These are phyloP conservation scores for Rachicladosporium sp. DNA, from an alignment of 2,329 filamentous ascomycete genomes.

Conservation along the genomic window DNA sequence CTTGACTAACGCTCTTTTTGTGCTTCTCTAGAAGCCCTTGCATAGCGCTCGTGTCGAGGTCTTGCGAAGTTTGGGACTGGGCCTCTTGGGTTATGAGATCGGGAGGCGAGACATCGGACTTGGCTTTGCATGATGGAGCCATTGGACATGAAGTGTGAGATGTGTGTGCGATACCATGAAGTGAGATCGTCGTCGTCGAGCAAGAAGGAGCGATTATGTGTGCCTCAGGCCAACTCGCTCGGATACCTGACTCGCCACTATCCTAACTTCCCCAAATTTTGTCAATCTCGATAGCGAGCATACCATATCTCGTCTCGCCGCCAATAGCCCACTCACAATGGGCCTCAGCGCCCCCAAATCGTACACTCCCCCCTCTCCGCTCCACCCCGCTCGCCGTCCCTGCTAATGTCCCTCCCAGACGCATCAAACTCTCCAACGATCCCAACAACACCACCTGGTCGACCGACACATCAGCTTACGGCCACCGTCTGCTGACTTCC, in stretches of 20 bases:
- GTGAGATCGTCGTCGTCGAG: background rate
- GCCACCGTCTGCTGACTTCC: slow-evolving; percentile 74
- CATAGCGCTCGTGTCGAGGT: background rate
- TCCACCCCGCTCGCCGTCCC: too few relatives aligned
- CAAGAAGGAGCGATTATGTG: background rate
- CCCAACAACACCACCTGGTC: slow-evolving; percentile 95
- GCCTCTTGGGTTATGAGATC: background rate
- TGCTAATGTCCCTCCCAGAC: too few relatives aligned
- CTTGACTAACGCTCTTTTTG: background rate
- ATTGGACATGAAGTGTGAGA: background rate
- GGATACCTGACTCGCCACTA: background rate
- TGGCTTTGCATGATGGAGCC: too few relatives aligned
- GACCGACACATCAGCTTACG: slow-evolving; percentile 67
- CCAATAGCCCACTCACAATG: slow-evolving; percentile 5
- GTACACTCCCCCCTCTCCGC: slow-evolving; percentile 4
- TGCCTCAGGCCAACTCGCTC: background rate
- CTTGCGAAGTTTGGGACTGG: slow-evolving; percentile 1
- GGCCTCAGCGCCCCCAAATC: slow-evolving; percentile 12
- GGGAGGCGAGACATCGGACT: too few relatives aligned
- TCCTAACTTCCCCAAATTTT: background rate
- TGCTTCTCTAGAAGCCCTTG: background rate
- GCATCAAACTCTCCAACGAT: slow-evolving; percentile 69
- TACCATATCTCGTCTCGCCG: background rate
- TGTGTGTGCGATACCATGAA: background rate
- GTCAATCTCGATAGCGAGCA: slow-evolving; percentile 1